phyloP scores from a whole-genome alignment of 306 rosid genomes.

The Morella rubra region DNA sequence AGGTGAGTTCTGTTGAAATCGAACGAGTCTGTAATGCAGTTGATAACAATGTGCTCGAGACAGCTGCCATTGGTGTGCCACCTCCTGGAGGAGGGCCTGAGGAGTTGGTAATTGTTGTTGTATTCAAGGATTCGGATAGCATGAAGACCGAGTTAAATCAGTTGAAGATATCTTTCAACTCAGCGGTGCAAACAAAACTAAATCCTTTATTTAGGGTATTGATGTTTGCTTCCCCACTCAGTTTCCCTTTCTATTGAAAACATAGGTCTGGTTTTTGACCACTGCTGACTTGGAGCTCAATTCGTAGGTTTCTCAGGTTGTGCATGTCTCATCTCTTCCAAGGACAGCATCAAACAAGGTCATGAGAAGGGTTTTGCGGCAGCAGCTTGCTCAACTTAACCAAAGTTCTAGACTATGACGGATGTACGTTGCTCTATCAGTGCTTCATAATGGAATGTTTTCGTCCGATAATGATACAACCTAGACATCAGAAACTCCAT shows the following conservation, averaged over 20 bases:
- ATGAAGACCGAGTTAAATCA: slow-evolving; percentile 41
- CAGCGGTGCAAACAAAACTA: slow-evolving; percentile 83
- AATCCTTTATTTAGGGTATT: slow-evolving; percentile 86
- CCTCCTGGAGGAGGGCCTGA: slow-evolving; percentile 88
- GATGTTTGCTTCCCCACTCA: slow-evolving; percentile 27
- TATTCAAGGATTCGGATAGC: slow-evolving; percentile 47
- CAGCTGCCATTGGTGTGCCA: slow-evolving; percentile 96
- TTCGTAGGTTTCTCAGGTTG: slow-evolving; percentile 70
- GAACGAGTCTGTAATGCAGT: slow-evolving; percentile 89
- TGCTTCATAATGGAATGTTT: too few species aligned
- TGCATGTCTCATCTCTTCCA: slow-evolving; percentile 64
- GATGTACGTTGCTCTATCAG: not conserved
- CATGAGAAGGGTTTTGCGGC: slow-evolving; percentile 88
- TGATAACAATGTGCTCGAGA: slow-evolving; percentile 61
- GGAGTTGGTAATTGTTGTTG: slow-evolving; percentile 70
- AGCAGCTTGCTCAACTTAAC: slow-evolving; percentile 49
- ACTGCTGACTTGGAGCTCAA: slow-evolving; percentile 13
- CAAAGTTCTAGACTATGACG: slow-evolving; percentile 58
- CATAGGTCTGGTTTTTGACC: not conserved
- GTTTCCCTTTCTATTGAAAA: not conserved
- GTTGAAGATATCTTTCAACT: slow-evolving; percentile 61
- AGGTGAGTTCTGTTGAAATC: slow-evolving; percentile 97
- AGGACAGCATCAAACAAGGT: slow-evolving; percentile 94
- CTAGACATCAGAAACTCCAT: too few species aligned
- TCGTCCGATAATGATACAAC: too few species aligned